phyloP scores from a whole-genome alignment of 2,329 filamentous ascomycete species.

The Apiospora marii region DNA sequence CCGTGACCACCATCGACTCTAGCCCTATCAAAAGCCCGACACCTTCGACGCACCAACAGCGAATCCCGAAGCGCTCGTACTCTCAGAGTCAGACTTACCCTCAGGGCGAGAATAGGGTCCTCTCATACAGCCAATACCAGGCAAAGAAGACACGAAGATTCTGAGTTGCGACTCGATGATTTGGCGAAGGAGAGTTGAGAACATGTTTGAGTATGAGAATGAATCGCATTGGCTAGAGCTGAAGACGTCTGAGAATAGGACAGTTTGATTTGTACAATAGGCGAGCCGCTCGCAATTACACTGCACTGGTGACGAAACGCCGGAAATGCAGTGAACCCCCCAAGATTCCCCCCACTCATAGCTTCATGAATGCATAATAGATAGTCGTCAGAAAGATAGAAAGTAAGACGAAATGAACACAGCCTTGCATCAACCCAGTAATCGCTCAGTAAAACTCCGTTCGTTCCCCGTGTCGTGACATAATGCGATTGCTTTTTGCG shows the following conservation, averaged over 20 bases:
- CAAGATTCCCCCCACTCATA: background rate
- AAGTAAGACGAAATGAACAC: background rate
- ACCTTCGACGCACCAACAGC: too few relatives aligned
- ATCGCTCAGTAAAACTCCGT: background rate
- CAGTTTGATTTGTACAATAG: conserved; percentile 1
- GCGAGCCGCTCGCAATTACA: background rate
- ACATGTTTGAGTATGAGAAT: too few relatives aligned
- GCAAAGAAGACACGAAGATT: too few relatives aligned
- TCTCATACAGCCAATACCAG: too few relatives aligned
- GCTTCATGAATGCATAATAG: background rate
- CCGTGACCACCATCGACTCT: too few relatives aligned
- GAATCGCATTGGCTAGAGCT: background rate
- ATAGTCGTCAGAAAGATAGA: conserved; percentile 1
- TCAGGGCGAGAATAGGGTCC: too few relatives aligned
- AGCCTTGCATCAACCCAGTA: background rate
- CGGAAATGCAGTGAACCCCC: background rate
- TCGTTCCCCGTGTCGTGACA: background rate
- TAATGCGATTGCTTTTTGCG: background rate
- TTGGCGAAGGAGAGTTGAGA: too few relatives aligned
- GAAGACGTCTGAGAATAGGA: background rate
- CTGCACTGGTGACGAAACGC: background rate
- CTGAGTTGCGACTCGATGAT: too few relatives aligned
- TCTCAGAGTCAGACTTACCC: too few relatives aligned
- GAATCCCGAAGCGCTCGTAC: too few relatives aligned
- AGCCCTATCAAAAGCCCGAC: too few relatives aligned